phyloP scores from a whole-genome alignment of 1,284 basidiomycete species.

The Hemileia vastatrix region DNA sequence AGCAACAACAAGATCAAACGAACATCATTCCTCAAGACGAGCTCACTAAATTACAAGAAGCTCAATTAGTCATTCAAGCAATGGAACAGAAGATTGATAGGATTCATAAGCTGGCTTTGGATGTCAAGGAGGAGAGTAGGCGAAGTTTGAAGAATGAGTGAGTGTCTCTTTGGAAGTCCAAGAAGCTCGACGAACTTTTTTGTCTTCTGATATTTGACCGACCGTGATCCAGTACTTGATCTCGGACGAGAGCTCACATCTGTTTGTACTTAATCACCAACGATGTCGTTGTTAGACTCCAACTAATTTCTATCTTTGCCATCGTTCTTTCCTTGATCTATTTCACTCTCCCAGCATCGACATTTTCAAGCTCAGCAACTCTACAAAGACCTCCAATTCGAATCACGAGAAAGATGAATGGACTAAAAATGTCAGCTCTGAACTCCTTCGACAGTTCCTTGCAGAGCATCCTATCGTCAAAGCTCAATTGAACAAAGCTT shows the following conservation, averaged over 20 bases:
- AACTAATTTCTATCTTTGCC: no score
- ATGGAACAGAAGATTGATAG: not conserved
- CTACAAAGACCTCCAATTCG: not conserved
- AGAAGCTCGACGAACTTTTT: no score
- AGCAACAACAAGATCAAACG: not conserved
- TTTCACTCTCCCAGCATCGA: not conserved
- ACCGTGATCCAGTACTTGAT: no score
- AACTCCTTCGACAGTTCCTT: not conserved
- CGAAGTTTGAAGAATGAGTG: not conserved
- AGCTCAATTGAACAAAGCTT: not conserved
- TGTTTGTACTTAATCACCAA: no score
- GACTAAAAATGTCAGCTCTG: not conserved
- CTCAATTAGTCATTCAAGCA: not conserved
- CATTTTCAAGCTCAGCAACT: not conserved
- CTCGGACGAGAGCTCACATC: no score
- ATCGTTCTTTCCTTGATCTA: not conserved
- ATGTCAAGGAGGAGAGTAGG: not conserved
- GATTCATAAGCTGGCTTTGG: not conserved
- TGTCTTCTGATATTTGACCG: no score
- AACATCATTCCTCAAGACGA: not conserved
- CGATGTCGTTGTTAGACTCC: no score
- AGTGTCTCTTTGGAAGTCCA: not conserved
- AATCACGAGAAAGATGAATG: not conserved
- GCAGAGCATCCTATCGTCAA: not conserved
- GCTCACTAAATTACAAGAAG: not conserved